Percentiles rank a stretch among this genome's conserved stretches.
Conservation (phyloP, 495 filamentous ascomycete genomes). For the Amphirosellinia nigrospora region DNA sequence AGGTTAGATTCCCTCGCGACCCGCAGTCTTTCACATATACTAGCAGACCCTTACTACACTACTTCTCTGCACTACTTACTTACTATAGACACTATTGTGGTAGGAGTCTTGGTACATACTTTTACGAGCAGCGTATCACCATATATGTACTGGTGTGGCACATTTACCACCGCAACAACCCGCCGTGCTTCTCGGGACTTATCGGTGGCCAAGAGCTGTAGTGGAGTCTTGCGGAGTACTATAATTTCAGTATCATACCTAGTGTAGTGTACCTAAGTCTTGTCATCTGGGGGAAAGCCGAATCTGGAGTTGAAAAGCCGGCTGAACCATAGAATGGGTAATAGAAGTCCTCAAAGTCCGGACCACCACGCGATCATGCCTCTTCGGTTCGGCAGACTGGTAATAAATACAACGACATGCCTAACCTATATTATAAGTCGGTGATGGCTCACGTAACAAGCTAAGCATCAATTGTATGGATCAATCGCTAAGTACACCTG, state of each 20-base stretch:
- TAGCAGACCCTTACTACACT: not conserved
- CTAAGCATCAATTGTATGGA: not conserved
- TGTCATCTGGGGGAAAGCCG: not conserved
- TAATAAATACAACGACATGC: not conserved
- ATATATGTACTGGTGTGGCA: not conserved
- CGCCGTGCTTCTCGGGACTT: not conserved
- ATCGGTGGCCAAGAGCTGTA: not conserved
- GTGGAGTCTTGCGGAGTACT: not conserved
- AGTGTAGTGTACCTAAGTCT: not conserved
- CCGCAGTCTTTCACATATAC: conserved; percentile 10
- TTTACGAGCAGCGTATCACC: not conserved
- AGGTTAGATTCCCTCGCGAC: not conserved
- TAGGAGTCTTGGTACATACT: not conserved
- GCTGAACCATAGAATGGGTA: not conserved
- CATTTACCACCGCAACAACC: not conserved
- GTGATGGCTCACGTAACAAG: not conserved
- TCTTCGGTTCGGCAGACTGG: not conserved
- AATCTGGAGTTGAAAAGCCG: not conserved
- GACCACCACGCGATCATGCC: not conserved
- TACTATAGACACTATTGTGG: not conserved
- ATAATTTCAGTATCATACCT: not conserved
- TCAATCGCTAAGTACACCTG: not conserved
- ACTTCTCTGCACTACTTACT: no score
- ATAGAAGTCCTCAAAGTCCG: not conserved
- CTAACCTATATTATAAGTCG: not conserved